Base-by-base conservation (phyloP, 352 stramenopile species). In the Thraustochytrium striatum region DNA sequence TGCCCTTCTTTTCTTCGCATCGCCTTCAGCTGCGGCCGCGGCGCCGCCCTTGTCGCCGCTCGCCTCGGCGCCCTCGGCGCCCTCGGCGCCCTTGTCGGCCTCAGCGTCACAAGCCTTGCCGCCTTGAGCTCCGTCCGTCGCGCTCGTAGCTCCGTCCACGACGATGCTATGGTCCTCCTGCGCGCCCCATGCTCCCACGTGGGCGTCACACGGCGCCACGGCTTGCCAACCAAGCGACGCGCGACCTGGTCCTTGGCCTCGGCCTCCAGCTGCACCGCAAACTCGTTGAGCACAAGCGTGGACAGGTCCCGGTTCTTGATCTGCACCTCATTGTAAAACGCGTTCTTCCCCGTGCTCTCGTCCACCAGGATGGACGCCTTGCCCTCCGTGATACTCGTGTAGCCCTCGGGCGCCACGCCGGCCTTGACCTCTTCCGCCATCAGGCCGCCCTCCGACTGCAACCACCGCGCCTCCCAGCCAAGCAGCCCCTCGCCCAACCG, bases 301-400 rank as follows among this genome's bases (percentile, higher is more conserved):
- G 89, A 97, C 52, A 99, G 86, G 87, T 99, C 97, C 59, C 97
- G 93, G 88, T 99, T 99, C 75, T 99, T 93, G 61, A 99, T 95
- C 86, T 97, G 91, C 3, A 95, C 88, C 78, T 92, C 91, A 85
- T 95, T 96, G 86, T 95, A 95, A 79, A 96, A 96, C 75, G 91
- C 86, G 82, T 92, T 87, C n/a, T n/a, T n/a, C 3, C 89, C 88
- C 47, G 16, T 16, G 25, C 47, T 43, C 16, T 41, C 5, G 32
- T 61, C 68, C 82, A 94, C 95, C 82, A 94, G 88, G 85, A 96
- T 95, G 61, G 94, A 92, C 72, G 89, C 91, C 81, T 91, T 88
- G 72, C 92, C 92, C 81, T 85, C 83, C 7, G 72, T 81, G 19
- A 86, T 81, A 1, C 53, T 78, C 39, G 84, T 69, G 52, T 83